Evolutionary conservation across 2,329 filamentous ascomycete genomes (phyloP).

Genomic region (Scedosporium aurantiacum): DNA sequence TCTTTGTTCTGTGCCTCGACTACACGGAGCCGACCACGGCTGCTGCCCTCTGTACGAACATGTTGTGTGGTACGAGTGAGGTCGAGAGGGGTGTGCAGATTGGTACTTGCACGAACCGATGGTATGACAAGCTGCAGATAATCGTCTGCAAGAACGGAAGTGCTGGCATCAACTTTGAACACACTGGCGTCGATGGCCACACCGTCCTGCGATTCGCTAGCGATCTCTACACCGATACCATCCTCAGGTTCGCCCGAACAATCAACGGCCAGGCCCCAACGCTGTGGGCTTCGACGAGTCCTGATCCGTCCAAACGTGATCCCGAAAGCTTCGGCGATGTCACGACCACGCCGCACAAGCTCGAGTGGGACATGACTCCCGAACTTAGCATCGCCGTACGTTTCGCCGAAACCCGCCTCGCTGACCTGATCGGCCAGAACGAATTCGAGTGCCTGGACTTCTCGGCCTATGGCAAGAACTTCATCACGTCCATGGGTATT

Average conservation of each 20-base stretch:
- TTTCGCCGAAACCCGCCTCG: slow-evolving; percentile 88
- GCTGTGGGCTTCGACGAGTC: slow-evolving; percentile 81
- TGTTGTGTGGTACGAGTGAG: slow-evolving; percentile 91
- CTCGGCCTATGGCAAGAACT: slow-evolving; percentile 82
- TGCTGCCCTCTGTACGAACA: slow-evolving; percentile 88
- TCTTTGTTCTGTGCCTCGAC: slow-evolving; percentile 88
- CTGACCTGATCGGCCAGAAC: slow-evolving; percentile 91
- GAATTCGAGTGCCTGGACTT: slow-evolving; percentile 93
- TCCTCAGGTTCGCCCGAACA: slow-evolving; percentile 83
- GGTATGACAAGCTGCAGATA: slow-evolving; percentile 99
- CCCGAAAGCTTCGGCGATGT: slow-evolving; percentile 88
- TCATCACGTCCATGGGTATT: slow-evolving; percentile 94
- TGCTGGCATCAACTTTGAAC: slow-evolving; percentile 97
- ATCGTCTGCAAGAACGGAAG: slow-evolving; percentile 99
- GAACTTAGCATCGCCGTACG: slow-evolving; percentile 84
- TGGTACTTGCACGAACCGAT: slow-evolving; percentile 93
- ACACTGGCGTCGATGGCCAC: slow-evolving; percentile 94
- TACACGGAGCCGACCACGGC: slow-evolving; percentile 76
- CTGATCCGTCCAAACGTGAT: slow-evolving; percentile 85
- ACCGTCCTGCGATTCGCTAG: slow-evolving; percentile 94
- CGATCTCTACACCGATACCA: slow-evolving; percentile 95
- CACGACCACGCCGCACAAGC: slow-evolving; percentile 84
- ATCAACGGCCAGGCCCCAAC: slow-evolving; percentile 92
- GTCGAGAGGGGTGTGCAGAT: slow-evolving; percentile 91
- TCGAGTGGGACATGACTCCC: slow-evolving; percentile 95